phyloP scores from a whole-genome alignment of 1,139 yeast species.

The Sugiyamaella neomexicana region DNA sequence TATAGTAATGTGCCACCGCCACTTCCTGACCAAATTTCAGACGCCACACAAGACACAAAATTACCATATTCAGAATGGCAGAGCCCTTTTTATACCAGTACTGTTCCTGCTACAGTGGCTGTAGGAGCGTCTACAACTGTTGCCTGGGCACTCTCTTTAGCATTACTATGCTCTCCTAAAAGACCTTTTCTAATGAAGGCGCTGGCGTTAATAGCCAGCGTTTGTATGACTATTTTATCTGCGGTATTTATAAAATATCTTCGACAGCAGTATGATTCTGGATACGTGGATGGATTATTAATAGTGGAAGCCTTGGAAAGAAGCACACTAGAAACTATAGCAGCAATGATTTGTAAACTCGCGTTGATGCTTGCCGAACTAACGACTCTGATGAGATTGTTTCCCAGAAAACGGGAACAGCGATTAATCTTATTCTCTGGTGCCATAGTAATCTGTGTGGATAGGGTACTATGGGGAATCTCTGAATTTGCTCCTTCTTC shows the following conservation, averaged over 20 bases:
- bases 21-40: background rate
- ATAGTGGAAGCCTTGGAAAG: constrained; percentile 19
- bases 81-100: constrained; percentile 33
- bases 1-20: background rate
- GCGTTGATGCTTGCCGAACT: constrained; percentile 64
- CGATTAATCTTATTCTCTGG: constrained; percentile 62
- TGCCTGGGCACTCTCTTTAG: constrained; percentile 32
- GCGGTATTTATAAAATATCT: constrained; percentile 26
- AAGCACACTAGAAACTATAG: constrained; percentile 20
- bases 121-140: constrained; percentile 32
- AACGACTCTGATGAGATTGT: constrained; percentile 64
- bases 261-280: constrained; percentile 26
- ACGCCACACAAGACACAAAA: background rate
- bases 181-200: constrained; percentile 33
- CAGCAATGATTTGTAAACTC: constrained; percentile 21
- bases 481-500: constrained; percentile 50
- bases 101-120: constrained; percentile 32
- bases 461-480: constrained; percentile 69
- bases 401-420: constrained; percentile 65
- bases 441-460: constrained; percentile 50
- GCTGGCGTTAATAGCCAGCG: constrained; percentile 29
- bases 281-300: constrained; percentile 27
- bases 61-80: constrained; percentile 21
- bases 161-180: constrained; percentile 29
- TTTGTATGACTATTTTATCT: constrained; percentile 31